Evolutionary conservation across 331 rosid genomes (phyloP).

Genomic region (Arachis monticola): DNA sequence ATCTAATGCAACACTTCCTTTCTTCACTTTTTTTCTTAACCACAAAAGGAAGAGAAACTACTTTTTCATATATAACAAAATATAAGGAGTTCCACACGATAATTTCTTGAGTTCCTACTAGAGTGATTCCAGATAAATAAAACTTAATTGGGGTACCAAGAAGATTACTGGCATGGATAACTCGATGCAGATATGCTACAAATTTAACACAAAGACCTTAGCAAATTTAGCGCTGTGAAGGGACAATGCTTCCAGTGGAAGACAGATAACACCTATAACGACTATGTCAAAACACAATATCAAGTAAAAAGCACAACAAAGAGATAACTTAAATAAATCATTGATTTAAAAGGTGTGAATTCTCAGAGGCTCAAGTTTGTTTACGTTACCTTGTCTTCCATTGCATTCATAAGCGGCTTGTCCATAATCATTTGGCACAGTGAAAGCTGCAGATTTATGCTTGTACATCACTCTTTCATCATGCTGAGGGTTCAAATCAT

Average conservation of each 20-base stretch:
- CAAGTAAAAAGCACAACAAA: conserved; percentile 8
- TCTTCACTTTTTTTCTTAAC: conserved; percentile 15
- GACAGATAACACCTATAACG: conserved; percentile 19
- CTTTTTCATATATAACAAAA: conserved; percentile 8
- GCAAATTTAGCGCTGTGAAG: conserved; percentile 6
- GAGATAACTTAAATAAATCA: conserved; percentile 23
- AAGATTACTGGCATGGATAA: conserved; percentile 18
- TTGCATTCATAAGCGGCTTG: conserved; percentile 49
- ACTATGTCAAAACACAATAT: conserved; percentile 15
- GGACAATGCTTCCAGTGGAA: conserved; percentile 15
- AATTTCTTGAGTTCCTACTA: conserved; percentile 8
- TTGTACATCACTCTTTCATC: conserved; percentile 38
- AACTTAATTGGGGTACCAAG: conserved; percentile 16
- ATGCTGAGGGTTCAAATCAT: conserved; percentile 42
- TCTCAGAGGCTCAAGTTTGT: conserved; percentile 32
- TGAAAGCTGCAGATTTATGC: conserved; percentile 48
- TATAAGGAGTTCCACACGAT: neutral
- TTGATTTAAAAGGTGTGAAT: conserved; percentile 15
- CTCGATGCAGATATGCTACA: conserved; percentile 17
- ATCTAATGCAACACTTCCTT: neutral
- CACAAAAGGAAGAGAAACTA: conserved; percentile 20
- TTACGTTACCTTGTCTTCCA: conserved; percentile 58
- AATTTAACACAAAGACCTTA: conserved; percentile 24
- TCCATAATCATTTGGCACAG: conserved; percentile 46
- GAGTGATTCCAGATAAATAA: conserved; percentile 31